These are phyloP conservation scores for Rhododendron ferrugineum DNA, from an alignment of 148 eudicot genomes.

Conservation along the genomic window DNA sequence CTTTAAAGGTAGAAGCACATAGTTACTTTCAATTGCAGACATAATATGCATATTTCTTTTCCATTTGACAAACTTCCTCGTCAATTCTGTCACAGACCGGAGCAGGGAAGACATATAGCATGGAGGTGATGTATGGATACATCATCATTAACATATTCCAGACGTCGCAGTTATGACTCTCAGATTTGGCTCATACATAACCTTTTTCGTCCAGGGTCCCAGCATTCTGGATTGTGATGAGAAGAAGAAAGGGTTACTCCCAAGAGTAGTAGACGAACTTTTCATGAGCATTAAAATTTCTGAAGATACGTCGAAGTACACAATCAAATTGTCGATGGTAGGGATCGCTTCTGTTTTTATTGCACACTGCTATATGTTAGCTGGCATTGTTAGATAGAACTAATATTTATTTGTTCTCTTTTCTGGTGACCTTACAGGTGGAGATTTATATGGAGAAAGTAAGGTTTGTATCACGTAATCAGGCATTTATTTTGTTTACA, in stretches of 20 bases:
- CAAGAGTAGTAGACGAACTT: slow-evolving; percentile 76
- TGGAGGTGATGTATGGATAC: slow-evolving; percentile 61
- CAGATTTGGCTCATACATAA: slow-evolving; percentile 3
- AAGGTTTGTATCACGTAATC: slow-evolving; percentile 50
- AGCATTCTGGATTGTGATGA: slow-evolving; percentile 51
- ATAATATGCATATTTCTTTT: neutral
- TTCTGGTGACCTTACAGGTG: slow-evolving; percentile 39
- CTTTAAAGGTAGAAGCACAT: neutral
- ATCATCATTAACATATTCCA: neutral
- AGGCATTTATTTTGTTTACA: neutral
- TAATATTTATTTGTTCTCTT: neutral
- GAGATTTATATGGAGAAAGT: slow-evolving; percentile 97
- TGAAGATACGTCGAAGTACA: slow-evolving; percentile 32
- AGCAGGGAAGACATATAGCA: slow-evolving; percentile 92
- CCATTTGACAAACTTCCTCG: neutral
- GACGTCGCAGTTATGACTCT: neutral
- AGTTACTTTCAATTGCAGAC: neutral
- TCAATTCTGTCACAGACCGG: slow-evolving; percentile 60
- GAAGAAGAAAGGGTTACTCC: slow-evolving; percentile 66
- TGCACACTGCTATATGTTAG: neutral
- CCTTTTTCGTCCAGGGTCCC: slow-evolving; percentile 53
- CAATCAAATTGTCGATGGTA: slow-evolving; percentile 84
- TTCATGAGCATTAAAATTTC: slow-evolving; percentile 41
- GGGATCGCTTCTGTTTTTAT: neutral
- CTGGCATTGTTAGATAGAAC: neutral